Conservation (phyloP, 139 green algal species). For the Trebouxia sp. region DNA sequence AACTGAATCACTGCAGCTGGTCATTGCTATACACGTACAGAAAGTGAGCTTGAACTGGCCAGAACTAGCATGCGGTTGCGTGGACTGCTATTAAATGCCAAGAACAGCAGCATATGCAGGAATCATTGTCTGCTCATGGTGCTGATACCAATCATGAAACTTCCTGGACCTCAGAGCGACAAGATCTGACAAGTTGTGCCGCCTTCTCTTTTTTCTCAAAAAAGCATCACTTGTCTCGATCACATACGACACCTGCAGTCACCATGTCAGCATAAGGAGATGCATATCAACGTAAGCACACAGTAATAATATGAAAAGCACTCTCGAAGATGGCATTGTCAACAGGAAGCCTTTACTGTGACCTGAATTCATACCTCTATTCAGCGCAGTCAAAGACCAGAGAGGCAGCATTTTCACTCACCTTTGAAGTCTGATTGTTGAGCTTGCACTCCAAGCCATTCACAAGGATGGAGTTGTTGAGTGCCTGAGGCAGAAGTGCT, state of each 20-base stretch:
- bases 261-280: neutral
- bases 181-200: neutral
- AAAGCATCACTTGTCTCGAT: conserved; percentile 95
- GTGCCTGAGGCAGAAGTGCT: conserved; percentile 24
- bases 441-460: conserved; percentile 98
- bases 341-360: neutral
- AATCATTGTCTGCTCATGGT: conserved; percentile 13
- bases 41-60: neutral
- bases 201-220: conserved; percentile 36
- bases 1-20: too few species aligned
- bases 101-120: conserved; percentile 16
- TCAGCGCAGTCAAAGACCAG: neutral
- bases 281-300: neutral
- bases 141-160: conserved; percentile 36
- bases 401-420: neutral
- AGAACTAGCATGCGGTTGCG: neutral
- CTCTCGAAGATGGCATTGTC: neutral
- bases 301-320: neutral
- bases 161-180: neutral
- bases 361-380: neutral
- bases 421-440: conserved; percentile 66
- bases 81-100: neutral
- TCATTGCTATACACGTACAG: too few species aligned
- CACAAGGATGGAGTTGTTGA: conserved; percentile 45
- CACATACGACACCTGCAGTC: conserved; percentile 84